Conservation (phyloP, 495 filamentous ascomycete species). For the Neurospora intermedia region DNA sequence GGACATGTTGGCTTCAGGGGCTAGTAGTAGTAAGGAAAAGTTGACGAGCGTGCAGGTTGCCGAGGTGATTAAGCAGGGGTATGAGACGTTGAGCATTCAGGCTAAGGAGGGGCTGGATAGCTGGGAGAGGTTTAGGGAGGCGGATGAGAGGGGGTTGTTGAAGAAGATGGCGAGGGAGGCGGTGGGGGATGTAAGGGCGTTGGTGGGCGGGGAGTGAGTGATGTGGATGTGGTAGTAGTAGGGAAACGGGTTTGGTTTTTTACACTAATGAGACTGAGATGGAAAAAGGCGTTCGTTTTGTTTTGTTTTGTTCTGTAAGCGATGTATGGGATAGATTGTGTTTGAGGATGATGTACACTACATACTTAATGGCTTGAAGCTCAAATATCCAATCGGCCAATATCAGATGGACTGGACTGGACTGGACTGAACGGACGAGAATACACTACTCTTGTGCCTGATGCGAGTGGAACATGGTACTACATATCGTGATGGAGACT, state of each 20-base stretch:
- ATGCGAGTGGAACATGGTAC: not conserved
- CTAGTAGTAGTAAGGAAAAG: conserved; percentile 32
- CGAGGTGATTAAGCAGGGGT: conserved; percentile 88
- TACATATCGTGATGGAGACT: not conserved
- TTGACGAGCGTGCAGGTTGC: conserved; percentile 76
- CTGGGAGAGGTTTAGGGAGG: conserved; percentile 68
- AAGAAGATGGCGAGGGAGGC: conserved; percentile 77
- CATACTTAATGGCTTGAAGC: not conserved
- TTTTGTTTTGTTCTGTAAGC: not conserved
- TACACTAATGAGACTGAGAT: not conserved
- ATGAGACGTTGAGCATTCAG: conserved; percentile 84
- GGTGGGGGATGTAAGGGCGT: conserved; percentile 51
- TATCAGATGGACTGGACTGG: not conserved
- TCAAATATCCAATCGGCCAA: not conserved
- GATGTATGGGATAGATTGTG: not conserved
- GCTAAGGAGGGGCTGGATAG: conserved; percentile 70
- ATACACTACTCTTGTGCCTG: not conserved
- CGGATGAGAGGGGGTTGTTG: conserved; percentile 64
- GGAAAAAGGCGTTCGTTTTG: not conserved
- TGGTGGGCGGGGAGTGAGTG: conserved; percentile 25
- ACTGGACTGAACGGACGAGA: not conserved
- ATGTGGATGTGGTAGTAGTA: not conserved
- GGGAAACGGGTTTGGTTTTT: too few relatives aligned
- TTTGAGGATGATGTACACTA: not conserved
- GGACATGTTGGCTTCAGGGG: conserved; percentile 53